Base-by-base conservation (phyloP, 1,284 basidiomycete species). In the Tylopilus sp. region DNA sequence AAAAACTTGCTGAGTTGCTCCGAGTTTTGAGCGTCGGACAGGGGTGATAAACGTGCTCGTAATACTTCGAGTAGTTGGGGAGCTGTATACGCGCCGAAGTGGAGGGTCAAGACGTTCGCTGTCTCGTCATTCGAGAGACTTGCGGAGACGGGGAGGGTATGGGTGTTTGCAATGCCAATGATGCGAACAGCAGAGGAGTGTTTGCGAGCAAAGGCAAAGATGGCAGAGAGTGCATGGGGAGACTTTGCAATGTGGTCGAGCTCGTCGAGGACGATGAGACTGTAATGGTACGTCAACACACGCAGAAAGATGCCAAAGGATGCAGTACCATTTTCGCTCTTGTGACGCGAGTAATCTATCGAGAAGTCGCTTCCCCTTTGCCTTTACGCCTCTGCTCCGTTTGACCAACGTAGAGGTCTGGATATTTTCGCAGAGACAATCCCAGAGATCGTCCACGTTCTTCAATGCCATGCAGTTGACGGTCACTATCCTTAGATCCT, bases 81-180 rank as follows among this genome's bases (percentile, higher is more conserved):
- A 7, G 88, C 77, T 1, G 83, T 83, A 62, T 92, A 92, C 0
- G 90, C 86, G 14, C 83, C 72, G 60, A 92, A 91, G 64, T 92
- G 88, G 35, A 90, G 69, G 1, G 90, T 92, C 40, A 73, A 69
- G 22, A 86, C 79, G 17, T 76, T 69, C 7, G 72, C 57, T 29
- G 58, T 47, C 14, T 64, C 68, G 40, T 62, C 54, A 9, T 46
- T 56, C 29, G 61, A 54, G 25, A 65, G 49, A 28, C 29, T 57
- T 19, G 61, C 42, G 1, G 66, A 62, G 4, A 84, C 78, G 3
- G 86, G 84, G 14, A 92, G 80, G 6, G 89, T 91, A 63, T 92
- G 89, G 0, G 88, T 90, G 58, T 92, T 92, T 28, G 89, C 89
- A 61, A 92, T 91, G 45, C 86, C 88, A 57, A 92, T 83, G 22